phyloP scores from a whole-genome alignment of 768 basidiomycete species.

The Suillus lakei region DNA sequence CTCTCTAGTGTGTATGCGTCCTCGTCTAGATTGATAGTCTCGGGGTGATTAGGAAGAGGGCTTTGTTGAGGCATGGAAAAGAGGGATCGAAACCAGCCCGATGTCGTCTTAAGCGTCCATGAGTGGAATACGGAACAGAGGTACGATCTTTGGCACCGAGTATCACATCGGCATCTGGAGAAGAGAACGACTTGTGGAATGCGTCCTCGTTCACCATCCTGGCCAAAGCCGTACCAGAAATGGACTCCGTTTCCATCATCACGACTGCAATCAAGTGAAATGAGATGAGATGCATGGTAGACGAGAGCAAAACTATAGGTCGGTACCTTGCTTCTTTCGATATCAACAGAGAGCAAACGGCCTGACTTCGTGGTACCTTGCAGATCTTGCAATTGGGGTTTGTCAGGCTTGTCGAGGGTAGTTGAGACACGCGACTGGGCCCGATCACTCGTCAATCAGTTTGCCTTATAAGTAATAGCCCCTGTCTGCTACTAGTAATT shows the following conservation, averaged over 20 bases:
- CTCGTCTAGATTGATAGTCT: slow-evolving; percentile 60
- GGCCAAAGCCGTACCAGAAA: neutral
- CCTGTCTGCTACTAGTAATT: neutral
- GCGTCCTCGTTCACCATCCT: too few species aligned
- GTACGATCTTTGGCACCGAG: slow-evolving; percentile 56
- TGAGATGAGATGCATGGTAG: neutral
- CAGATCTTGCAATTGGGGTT: neutral
- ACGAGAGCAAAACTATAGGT: neutral
- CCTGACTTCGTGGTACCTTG: neutral
- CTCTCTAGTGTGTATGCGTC: slow-evolving; percentile 57
- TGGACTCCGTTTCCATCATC: neutral
- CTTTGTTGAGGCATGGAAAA: slow-evolving; percentile 56
- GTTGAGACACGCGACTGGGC: neutral
- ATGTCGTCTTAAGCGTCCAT: slow-evolving; percentile 63
- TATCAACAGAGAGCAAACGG: neutral
- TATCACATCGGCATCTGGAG: slow-evolving; percentile 59
- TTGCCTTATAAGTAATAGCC: neutral
- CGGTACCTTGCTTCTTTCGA: neutral
- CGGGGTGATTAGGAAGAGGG: slow-evolving; percentile 23
- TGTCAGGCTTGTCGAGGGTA: neutral
- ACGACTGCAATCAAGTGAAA: neutral
- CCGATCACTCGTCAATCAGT: neutral
- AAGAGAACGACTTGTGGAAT: slow-evolving; percentile 54
- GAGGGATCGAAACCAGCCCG: slow-evolving; percentile 67
- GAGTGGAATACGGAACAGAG: slow-evolving; percentile 63